These are phyloP conservation scores for Backusella morwellensis DNA, from an alignment of 192 early-diverging fungal genomes.

Conservation along the genomic window DNA sequence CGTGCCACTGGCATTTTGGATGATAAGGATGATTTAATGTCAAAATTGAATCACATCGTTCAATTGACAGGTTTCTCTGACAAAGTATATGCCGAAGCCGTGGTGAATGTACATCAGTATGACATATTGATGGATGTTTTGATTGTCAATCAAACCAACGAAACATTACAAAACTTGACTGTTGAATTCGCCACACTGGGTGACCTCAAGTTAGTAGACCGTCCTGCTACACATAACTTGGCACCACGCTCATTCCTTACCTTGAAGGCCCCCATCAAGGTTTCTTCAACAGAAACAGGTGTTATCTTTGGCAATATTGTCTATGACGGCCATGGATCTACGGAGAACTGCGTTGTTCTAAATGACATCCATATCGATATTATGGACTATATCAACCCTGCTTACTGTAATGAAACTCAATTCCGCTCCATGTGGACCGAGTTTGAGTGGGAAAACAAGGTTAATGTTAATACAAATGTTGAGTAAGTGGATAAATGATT, in stretches of 20 bases:
- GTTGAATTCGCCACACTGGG: slow-evolving; percentile 97
- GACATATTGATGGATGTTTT: slow-evolving; percentile 95
- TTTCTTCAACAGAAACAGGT: slow-evolving; percentile 97
- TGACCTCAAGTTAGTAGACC: slow-evolving; percentile 96
- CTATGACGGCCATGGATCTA: slow-evolving; percentile 88
- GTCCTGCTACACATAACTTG: slow-evolving; percentile 83
- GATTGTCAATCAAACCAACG: slow-evolving; percentile 94
- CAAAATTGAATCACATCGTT: slow-evolving; percentile 91
- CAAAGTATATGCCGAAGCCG: slow-evolving; percentile 97
- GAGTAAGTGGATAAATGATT: slow-evolving; percentile 47
- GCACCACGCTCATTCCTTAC: slow-evolving; percentile 92
- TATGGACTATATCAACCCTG: slow-evolving; percentile 98
- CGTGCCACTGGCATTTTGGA: slow-evolving; percentile 74
- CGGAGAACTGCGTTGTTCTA: slow-evolving; percentile 93
- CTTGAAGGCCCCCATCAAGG: slow-evolving; percentile 97
- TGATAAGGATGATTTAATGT: slow-evolving; percentile 75
- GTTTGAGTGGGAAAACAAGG: slow-evolving; percentile 99
- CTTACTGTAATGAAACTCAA: slow-evolving; percentile 85
- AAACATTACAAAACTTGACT: slow-evolving; percentile 95
- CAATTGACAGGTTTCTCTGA: slow-evolving; percentile 98
- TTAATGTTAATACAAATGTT: slow-evolving; percentile 93
- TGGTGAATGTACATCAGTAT: slow-evolving; percentile 96
- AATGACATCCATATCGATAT: slow-evolving; percentile 99
- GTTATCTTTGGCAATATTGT: slow-evolving; percentile 99
- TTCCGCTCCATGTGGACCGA: slow-evolving; percentile 99